Base-by-base conservation (phyloP, 2,329 filamentous ascomycete genomes). In the Fusarium decemcellulare region DNA sequence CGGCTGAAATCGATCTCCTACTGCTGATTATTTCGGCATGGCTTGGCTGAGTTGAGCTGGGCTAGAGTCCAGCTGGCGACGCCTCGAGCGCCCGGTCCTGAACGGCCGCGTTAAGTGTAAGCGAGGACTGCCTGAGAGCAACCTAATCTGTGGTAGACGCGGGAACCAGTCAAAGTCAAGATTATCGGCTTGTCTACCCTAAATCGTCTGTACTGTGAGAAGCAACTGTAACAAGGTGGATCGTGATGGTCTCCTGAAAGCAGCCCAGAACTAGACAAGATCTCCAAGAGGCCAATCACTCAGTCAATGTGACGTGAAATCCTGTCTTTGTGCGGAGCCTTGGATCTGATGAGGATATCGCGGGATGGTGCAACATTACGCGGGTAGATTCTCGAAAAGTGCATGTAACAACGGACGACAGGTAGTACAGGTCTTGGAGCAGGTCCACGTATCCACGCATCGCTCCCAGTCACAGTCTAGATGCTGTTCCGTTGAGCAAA, bases 1-100 rank as follows among this genome's bases (percentile, higher is more conserved):
- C 56, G 48, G 64, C 58, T 53, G 48, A 71, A 56, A 58, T 65
- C 57, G 37, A 51, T 65, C 46, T 57, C 32, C 52, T 67, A 51
- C 52, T 40, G 56, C 42, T 52, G 51, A 58, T 23, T 43, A 34
- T 58, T 42, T 43, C 34, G 62, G 58, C 54, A 47, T 66, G 61
- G 57, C 60, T 61, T 56, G 52, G 44, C 53, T 56, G 32, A 39
- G 51, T 23, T 42, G 50, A 39, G 48, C 40, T 43, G 23, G 30
- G 61, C 48, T 37, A 39, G 52, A 30, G 47, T 16, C 57, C 60
- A 60, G 54, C 53, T 61, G 47, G 59, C 65, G 43, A 42, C 59
- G 63, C 59, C 59, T 57, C 59, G 47, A 47, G 62, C 65, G 58
- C 46, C 59, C 46, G 61, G 42, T 34, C 63, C 43, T 32, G 12